Percentiles rank a stretch among this genome's conserved stretches.
Conservation (phyloP, 768 basidiomycete species). For the Naganishia vishniacii region DNA sequence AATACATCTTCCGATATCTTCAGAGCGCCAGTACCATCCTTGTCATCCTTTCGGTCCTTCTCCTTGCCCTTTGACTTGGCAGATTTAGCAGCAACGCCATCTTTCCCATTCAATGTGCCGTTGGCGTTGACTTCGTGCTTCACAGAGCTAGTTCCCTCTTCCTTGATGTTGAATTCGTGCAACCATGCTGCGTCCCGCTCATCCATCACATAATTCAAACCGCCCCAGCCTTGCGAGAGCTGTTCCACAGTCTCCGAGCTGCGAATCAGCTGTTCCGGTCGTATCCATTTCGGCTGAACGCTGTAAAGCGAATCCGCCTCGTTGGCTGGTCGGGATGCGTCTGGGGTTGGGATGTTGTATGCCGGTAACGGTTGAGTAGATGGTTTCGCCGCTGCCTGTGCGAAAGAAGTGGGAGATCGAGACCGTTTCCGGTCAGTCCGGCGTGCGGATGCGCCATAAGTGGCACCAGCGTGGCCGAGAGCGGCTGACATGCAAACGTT, state of each 20-base stretch:
- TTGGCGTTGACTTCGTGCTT: slow-evolving; percentile 26
- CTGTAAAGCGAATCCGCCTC: slow-evolving; percentile 72
- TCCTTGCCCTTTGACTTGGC: slow-evolving; percentile 70
- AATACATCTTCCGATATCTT: slow-evolving; percentile 83
- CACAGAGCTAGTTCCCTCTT: slow-evolving; percentile 65
- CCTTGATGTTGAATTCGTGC: slow-evolving; percentile 66
- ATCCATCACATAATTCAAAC: slow-evolving; percentile 88
- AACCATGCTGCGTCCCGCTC: slow-evolving; percentile 95
- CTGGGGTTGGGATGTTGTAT: slow-evolving; percentile 80
- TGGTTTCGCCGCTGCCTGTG: slow-evolving; percentile 30
- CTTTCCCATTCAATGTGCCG: slow-evolving; percentile 18
- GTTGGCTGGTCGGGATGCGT: slow-evolving; percentile 68
- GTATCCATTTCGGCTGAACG: slow-evolving; percentile 62
- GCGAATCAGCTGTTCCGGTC: slow-evolving; percentile 70
- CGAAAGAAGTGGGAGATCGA: slow-evolving; percentile 30
- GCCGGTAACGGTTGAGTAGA: slow-evolving; percentile 46
- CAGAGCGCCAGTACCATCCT: slow-evolving; percentile 51
- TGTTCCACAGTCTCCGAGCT: slow-evolving; percentile 78
- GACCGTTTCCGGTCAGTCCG: slow-evolving; percentile 13
- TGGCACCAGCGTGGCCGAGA: slow-evolving; percentile 15
- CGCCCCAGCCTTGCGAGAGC: slow-evolving; percentile 59
- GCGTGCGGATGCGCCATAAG: slow-evolving; percentile 5
- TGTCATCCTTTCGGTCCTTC: slow-evolving; percentile 68
- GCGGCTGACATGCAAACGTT: neutral
- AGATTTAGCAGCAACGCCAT: slow-evolving; percentile 53